Base-by-base conservation (phyloP, 2,329 filamentous ascomycete species). In the Gnomoniopsis sp. region DNA sequence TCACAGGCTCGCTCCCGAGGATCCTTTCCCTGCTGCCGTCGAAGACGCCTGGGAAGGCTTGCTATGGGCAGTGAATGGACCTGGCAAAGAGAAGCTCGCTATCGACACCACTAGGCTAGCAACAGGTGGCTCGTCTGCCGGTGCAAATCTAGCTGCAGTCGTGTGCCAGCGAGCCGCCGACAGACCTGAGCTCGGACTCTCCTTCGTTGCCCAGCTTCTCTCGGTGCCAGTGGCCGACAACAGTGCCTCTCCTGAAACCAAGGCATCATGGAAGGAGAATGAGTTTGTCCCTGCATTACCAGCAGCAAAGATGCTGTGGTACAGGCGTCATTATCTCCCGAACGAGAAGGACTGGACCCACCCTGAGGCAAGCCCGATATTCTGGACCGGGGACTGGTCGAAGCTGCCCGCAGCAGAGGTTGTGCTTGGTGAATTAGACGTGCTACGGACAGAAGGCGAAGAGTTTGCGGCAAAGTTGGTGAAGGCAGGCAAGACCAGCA, bases 231-330 rank as follows among this genome's bases (percentile, higher is more conserved):
- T 85, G 8, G 79, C 76, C 38, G 83, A 85, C 67, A 85, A 85
- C 70, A 84, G 80, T 1, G 82, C 81, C 7, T 70, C 70, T 15
- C 65, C 74, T 0, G 67, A 63, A 10, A 79, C 71, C 56, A 81
- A 75, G 57, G 65, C 69, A 1, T 79, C 79, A 3, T 86, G 79
- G 74, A 72, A 68, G 17, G 74, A 77, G 48, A 82, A 81, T 65
- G 72, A 83, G 63, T 72, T 77, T 64, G 75, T 77, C 0, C 77
- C 81, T 0, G 79, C 81, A 0, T 72, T 85, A 1, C 78, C 82
- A 0, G 80, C 81, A 0, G 71, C 71, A 3, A 85, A 85, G 68
- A 86, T 86, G 83, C 66, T 82, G 51, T 86, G 83, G 83, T 86
- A 83, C 65, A 74, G 83, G n/a, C 66, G 75, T 19, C 79, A 83